Evolutionary conservation across 768 basidiomycete genomes (phyloP).

Genomic region (Leccinum olivaceopallidum): DNA sequence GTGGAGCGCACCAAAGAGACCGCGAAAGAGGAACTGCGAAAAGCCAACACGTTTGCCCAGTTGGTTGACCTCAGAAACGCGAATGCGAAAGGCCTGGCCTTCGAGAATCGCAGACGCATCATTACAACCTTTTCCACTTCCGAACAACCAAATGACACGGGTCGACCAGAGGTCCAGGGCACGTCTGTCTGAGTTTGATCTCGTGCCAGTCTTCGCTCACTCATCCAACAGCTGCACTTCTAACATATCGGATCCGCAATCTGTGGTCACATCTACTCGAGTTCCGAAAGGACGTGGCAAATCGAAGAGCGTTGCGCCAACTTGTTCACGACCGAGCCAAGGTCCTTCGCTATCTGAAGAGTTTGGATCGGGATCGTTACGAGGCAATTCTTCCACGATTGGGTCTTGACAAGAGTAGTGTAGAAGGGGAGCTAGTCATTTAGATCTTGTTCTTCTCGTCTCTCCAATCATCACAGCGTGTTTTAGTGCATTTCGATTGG

Average conservation of each 20-base stretch:
- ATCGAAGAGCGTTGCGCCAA: slow-evolving; percentile 70
- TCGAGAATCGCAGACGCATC: slow-evolving; percentile 81
- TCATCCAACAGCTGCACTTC: slow-evolving; percentile 64
- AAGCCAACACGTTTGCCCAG: slow-evolving; percentile 59
- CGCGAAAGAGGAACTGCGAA: slow-evolving; percentile 40
- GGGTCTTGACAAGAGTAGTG: slow-evolving; percentile 74
- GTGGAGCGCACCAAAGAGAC: slow-evolving; percentile 26
- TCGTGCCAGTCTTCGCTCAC: slow-evolving; percentile 1
- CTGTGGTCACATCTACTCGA: slow-evolving; percentile 71
- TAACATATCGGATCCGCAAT: slow-evolving; percentile 85
- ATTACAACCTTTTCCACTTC: slow-evolving; percentile 75
- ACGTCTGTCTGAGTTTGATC: slow-evolving; percentile 4
- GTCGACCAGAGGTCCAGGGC: slow-evolving; percentile 92
- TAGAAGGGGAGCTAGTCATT: slow-evolving; percentile 89
- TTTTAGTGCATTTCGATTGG: background rate
- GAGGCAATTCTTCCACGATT: slow-evolving; percentile 69
- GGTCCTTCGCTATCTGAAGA: slow-evolving; percentile 76
- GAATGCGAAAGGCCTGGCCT: slow-evolving; percentile 81
- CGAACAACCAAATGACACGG: slow-evolving; percentile 69
- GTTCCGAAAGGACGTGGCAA: slow-evolving; percentile 74
- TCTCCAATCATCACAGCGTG: background rate
- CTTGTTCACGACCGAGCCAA: slow-evolving; percentile 85
- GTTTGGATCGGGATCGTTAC: slow-evolving; percentile 66
- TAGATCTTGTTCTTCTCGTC: slow-evolving; percentile 30
- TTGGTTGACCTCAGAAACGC: slow-evolving; percentile 87